A percentile compares a stretch with the other conserved stretches of the same genome.
Evolutionary conservation across 2,329 filamentous ascomycete species (phyloP).

Genomic region (Shiraia sp.): DNA sequence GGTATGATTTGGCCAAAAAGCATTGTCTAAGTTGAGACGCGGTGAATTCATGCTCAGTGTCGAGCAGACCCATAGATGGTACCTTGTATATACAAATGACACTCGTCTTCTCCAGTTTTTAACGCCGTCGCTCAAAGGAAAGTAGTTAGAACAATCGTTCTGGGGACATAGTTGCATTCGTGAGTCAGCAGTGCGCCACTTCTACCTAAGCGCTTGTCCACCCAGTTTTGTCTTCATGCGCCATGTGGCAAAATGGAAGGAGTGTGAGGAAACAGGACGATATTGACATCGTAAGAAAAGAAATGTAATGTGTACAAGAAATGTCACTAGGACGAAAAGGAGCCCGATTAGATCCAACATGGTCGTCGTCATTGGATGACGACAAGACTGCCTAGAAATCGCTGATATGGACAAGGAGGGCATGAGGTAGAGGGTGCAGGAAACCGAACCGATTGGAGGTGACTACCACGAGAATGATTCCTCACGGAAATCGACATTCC

Average conservation of each 20-base stretch:
- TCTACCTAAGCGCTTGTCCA: constrained; percentile 17
- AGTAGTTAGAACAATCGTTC: neutral
- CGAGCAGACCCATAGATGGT: neutral
- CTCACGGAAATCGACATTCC: constrained; percentile 76
- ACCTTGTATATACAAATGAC: neutral
- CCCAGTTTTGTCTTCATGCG: constrained; percentile 19
- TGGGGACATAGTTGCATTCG: constrained; percentile 5
- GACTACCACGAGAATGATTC: constrained; percentile 71
- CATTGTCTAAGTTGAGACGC: too few relatives aligned
- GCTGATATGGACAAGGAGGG: constrained; percentile 16
- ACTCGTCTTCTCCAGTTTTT: neutral
- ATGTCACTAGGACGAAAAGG: constrained; percentile 10
- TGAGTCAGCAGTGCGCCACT: constrained; percentile 5
- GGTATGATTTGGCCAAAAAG: too few relatives aligned
- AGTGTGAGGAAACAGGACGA: constrained; percentile 16
- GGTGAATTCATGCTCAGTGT: neutral
- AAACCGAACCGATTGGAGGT: constrained; percentile 1
- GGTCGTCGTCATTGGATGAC: constrained; percentile 9
- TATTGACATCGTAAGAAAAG: constrained; percentile 19
- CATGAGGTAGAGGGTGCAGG: constrained; percentile 17
- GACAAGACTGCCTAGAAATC: constrained; percentile 4
- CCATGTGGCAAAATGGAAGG: constrained; percentile 19
- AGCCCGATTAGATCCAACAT: constrained; percentile 14
- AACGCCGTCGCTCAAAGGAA: neutral
- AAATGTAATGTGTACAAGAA: constrained; percentile 38